These are phyloP conservation scores for Cyclotella cryptica DNA, from an alignment of 108 stramenopile species.

Conservation along the genomic window DNA sequence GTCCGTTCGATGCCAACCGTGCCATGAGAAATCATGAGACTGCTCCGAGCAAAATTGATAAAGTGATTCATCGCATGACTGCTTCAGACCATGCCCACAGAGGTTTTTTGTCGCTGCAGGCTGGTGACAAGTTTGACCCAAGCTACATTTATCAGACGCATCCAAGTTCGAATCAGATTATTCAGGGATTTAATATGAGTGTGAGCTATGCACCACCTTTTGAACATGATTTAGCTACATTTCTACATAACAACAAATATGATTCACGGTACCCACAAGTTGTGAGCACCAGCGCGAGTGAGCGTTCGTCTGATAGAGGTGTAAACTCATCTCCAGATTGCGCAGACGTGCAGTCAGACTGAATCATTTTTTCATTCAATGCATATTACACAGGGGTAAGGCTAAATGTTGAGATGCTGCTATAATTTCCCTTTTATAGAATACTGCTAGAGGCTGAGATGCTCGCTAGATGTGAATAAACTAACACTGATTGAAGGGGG, in stretches of 20 bases:
- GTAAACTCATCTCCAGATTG: conserved; percentile 14
- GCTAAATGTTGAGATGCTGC: too few species aligned
- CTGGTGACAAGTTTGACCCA: background rate
- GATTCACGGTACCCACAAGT: background rate
- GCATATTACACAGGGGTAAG: background rate
- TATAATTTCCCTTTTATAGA: too few species aligned
- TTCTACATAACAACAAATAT: conserved; percentile 2
- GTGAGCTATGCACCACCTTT: conserved; percentile 2
- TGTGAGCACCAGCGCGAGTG: conserved; percentile 17
- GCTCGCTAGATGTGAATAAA: too few species aligned
- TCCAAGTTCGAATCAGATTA: background rate
- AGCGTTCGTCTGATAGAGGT: conserved; percentile 9
- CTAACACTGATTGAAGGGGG: too few species aligned
- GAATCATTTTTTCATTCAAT: background rate
- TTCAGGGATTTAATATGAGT: background rate
- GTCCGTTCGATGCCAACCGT: background rate
- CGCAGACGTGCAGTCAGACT: conserved; percentile 8
- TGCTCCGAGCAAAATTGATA: background rate
- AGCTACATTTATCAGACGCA: background rate
- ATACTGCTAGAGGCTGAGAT: too few species aligned
- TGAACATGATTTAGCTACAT: conserved; percentile 3
- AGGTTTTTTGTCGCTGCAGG: background rate
- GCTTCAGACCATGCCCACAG: background rate
- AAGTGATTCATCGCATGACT: background rate
- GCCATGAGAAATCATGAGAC: background rate